Base-by-base conservation (phyloP, 1,284 basidiomycete genomes). In the Papiliotrema fonsecae region DNA sequence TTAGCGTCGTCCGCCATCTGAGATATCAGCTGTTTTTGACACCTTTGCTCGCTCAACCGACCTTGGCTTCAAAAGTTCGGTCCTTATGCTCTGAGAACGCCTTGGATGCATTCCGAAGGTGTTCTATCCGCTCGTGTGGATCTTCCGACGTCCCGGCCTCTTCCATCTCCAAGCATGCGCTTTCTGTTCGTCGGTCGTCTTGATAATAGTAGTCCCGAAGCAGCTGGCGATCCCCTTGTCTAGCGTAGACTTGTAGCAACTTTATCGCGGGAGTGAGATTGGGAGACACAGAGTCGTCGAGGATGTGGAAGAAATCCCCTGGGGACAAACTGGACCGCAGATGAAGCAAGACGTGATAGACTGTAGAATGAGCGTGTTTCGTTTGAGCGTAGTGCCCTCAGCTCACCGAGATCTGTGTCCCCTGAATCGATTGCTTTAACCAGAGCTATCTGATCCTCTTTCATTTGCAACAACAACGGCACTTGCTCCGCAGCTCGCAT, bases 131-230 rank as follows among this genome's bases (percentile, higher is more conserved):
- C 0, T 87, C 80, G 9, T 76, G 67, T 28, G 84, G 81, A 64
- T 88, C 83, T 86, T 91, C 68, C 70, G 82, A 82, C 31, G 72
- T 68, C 6, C 80, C 77, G 14, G 90, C 87, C 67, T 96, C 92
- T 36, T 88, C 86, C 36, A 98, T 75, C 34, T 82, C 86, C 6
- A 97, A 75, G 16, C 87, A 80, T 0, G 90, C 96, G 65, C 85
- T 92, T 63, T 97, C 93, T 6, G 89, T 86, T 38, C 94, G 79
- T 52, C 94, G 80, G 72, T 99, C 96, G 65, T 99, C 96, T 44
- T 94, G 94, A 68, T 94, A 99, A 74, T 94, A 98, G 71, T 96
- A 97, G 69, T 99, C 92, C 16, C 88, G 80, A 13, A 97, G 77
- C 80, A 98, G 85, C 55, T 92, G 90, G 40, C 85, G 77, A 67